Conservation (phyloP, 169 alveolate genomes). For the Babesia sp. region DNA sequence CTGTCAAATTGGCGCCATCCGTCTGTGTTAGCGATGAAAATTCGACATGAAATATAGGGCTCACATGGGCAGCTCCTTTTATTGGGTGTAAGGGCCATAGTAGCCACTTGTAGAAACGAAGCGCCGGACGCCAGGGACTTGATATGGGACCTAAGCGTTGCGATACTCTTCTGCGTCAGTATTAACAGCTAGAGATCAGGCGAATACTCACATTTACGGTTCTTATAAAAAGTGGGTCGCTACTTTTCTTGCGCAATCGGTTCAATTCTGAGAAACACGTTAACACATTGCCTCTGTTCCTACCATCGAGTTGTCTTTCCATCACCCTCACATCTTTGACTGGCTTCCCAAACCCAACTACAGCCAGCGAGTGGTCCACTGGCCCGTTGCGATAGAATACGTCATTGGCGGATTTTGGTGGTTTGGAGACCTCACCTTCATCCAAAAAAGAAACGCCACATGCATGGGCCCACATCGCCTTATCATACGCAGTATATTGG, state of each 20-base stretch:
- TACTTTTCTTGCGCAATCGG: slow-evolving; percentile 52
- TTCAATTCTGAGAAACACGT: slow-evolving; percentile 26
- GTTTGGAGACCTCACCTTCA: slow-evolving; percentile 5
- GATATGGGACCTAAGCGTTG: slow-evolving; percentile 5
- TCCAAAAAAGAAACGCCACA: slow-evolving; percentile 60
- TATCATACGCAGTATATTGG: slow-evolving; percentile 56
- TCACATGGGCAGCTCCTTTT: slow-evolving; percentile 15
- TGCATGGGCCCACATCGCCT: slow-evolving; percentile 71
- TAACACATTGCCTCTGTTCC: not conserved
- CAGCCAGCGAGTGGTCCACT: slow-evolving; percentile 13
- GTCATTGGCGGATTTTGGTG: slow-evolving; percentile 6
- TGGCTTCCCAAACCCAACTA: slow-evolving; percentile 33
- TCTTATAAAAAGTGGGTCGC: slow-evolving; percentile 43
- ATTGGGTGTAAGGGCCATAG: slow-evolving; percentile 11
- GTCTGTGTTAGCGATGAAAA: not conserved
- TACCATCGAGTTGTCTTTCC: slow-evolving; percentile 65
- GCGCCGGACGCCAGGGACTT: not conserved
- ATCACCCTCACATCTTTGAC: slow-evolving; percentile 37
- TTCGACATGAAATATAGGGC: not conserved
- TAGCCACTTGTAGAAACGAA: slow-evolving; percentile 7
- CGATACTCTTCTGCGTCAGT: not conserved
- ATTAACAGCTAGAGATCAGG: not conserved
- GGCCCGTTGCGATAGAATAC: slow-evolving; percentile 43
- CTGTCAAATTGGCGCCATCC: slow-evolving; percentile 31
- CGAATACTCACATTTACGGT: slow-evolving; percentile 32